Evolutionary conservation across 2,329 filamentous ascomycete genomes (phyloP), one percentile per base, ranked within the genome.

Genomic region (Fusarium devonianum): DNA sequence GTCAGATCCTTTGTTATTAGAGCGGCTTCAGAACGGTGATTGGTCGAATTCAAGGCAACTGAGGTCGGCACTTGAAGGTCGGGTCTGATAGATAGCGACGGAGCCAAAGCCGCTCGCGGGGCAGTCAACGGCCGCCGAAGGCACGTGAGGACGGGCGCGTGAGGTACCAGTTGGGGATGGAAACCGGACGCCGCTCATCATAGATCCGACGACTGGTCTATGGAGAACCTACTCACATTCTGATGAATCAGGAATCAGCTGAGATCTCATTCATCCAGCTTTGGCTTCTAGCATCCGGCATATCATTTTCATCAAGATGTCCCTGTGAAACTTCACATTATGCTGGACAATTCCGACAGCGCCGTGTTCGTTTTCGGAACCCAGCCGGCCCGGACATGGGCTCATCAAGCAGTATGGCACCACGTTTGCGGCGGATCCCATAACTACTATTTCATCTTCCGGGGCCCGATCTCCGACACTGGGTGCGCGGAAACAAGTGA

Each of bases 281-380:
- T 5, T 22, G 21, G n/a, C n/a, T n/a, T 22, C 6, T 22, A 22
- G 5, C 12, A 25, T 25, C 8, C 12, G 22, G 7, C 12, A 3
- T 25, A 11, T 25, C n/a, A n/a, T 25, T 11, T 26, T 26, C 5
- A 26, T n/a, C n/a, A 26, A 23, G 10, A 23, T 23, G 21, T 23
- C 21, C 10, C 5, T 3, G 2, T 3, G 7, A n/a, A 30, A 26
- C 25, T 18, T 29, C 45, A 32, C n/a, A n/a, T n/a, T n/a, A n/a
- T n/a, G n/a, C n/a, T n/a, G n/a, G n/a, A n/a, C n/a, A n/a, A n/a
- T n/a, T n/a, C 42, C 46, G n/a, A 42, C 34, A 16, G 23, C 8
- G 23, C 39, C 47, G 62, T 64, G 53, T 63, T 64, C 61, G 58
- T 61, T 64, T 60, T 65, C 62, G 62, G 62, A 53, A 63, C 38